phyloP scores from a whole-genome alignment of 768 basidiomycete species.

The Termitomyces sp. region DNA sequence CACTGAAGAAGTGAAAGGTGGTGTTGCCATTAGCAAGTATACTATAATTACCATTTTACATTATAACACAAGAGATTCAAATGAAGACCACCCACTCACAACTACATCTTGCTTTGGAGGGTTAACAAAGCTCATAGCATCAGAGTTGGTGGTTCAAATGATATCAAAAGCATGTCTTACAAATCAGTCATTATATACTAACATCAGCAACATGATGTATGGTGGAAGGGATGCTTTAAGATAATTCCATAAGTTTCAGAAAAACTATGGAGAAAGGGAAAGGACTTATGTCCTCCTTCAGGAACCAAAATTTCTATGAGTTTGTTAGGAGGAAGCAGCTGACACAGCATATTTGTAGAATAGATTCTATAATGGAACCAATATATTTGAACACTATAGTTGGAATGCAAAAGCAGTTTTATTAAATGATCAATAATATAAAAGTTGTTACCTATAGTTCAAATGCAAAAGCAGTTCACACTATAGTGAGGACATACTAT shows the following conservation, averaged over 20 bases:
- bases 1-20: conserved; percentile 26
- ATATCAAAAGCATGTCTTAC: conserved; percentile 23
- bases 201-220: conserved; percentile 7
- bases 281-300: conserved; percentile 25
- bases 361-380: no score
- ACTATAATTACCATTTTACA: not conserved
- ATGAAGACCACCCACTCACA: not conserved
- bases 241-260: not conserved
- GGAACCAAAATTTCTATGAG: conserved; percentile 17
- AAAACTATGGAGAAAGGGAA: not conserved
- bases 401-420: no score
- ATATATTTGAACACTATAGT: no score
- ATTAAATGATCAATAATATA: no score
- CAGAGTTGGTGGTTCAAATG: conserved; percentile 17
- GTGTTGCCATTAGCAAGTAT: conserved; percentile 27
- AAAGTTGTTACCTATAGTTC: no score
- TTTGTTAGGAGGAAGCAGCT: not conserved
- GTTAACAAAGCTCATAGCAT: conserved; percentile 14
- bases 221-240: conserved; percentile 24
- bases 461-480: no score
- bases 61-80: not conserved
- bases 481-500: no score
- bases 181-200: not conserved
- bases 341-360: no score
- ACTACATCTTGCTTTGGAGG: not conserved